Percentiles rank a stretch among this genome's conserved stretches.
These are phyloP conservation scores for Collybia nuda DNA, from an alignment of 768 basidiomycete species.

Conservation along the genomic window DNA sequence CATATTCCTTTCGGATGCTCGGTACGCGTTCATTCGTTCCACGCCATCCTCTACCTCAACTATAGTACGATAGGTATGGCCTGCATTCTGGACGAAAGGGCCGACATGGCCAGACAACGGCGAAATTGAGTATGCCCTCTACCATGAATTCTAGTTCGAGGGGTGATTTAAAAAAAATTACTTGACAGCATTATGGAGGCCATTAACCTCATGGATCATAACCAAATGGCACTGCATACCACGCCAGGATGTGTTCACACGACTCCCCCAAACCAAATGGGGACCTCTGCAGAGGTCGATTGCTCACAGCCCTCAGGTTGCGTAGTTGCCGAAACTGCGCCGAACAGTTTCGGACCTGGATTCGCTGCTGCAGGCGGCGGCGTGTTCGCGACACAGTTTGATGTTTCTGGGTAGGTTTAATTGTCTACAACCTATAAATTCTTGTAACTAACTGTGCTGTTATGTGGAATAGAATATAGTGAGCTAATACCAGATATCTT, in stretches of 20 bases:
- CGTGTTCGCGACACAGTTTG: slow-evolving; percentile 74
- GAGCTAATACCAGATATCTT: slow-evolving; percentile 8
- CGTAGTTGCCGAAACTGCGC: slow-evolving; percentile 54
- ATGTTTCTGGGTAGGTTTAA: slow-evolving; percentile 33
- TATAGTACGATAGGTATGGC: slow-evolving; percentile 37
- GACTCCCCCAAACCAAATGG: slow-evolving; percentile 41
- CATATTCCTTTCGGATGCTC: slow-evolving; percentile 55
- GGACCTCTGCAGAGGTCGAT: slow-evolving; percentile 50
- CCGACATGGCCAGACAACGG: slow-evolving; percentile 43
- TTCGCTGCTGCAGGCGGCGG: slow-evolving; percentile 76
- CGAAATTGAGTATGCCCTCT: slow-evolving; percentile 42
- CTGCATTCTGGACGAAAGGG: slow-evolving; percentile 48
- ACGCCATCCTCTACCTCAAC: neutral
- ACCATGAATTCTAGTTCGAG: neutral
- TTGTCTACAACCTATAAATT: neutral
- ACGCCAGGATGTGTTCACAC: slow-evolving; percentile 38
- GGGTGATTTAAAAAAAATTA: slow-evolving; percentile 16
- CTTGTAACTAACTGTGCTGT: neutral
- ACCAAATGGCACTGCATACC: slow-evolving; percentile 83
- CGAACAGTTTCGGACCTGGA: slow-evolving; percentile 62
- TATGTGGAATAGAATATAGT: slow-evolving; percentile 22
- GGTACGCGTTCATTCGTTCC: slow-evolving; percentile 29
- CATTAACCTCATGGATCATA: slow-evolving; percentile 68
- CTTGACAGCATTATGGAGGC: slow-evolving; percentile 73
- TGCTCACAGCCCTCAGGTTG: slow-evolving; percentile 68